Evolutionary conservation across 805 yeast genomes (phyloP).

Genomic region (Hanseniaspora taiwanica): DNA sequence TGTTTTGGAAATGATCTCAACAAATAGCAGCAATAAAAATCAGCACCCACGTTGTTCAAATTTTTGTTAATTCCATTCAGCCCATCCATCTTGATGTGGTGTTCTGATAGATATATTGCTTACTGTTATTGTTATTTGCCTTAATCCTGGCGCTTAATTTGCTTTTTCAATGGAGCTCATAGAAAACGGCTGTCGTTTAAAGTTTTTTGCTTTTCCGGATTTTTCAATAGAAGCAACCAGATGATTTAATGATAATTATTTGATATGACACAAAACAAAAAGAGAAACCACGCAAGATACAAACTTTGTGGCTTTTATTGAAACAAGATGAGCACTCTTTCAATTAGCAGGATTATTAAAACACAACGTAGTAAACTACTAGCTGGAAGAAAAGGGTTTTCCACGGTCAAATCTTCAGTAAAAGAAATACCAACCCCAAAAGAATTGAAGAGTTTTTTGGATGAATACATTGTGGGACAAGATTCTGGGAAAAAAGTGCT

Average conservation of each 20-base stretch:
- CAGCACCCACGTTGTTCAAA: background rate
- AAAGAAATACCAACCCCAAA: conserved; percentile 34
- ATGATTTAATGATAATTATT: too few species aligned
- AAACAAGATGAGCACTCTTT: background rate
- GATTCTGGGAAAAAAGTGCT: conserved; percentile 42
- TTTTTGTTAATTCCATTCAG: background rate
- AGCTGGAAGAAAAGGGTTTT: background rate
- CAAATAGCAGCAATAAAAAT: conserved; percentile 60
- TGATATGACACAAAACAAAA: too few species aligned
- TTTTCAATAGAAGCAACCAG: too few species aligned
- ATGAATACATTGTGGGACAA: conserved; percentile 44
- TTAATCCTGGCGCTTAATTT: too few species aligned
- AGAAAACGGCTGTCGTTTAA: too few species aligned
- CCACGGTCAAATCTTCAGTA: background rate
- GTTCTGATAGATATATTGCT: background rate
- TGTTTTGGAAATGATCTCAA: conserved; percentile 46
- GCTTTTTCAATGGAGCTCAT: too few species aligned
- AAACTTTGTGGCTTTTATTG: too few species aligned
- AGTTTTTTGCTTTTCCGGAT: too few species aligned
- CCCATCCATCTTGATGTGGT: background rate
- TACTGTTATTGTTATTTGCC: background rate
- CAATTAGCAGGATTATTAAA: background rate
- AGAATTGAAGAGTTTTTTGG: conserved; percentile 31
- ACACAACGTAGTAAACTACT: background rate
- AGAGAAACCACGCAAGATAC: too few species aligned